These are phyloP conservation scores for Neurospora cerealis DNA, from an alignment of 495 filamentous ascomycete species.

Conservation along the genomic window DNA sequence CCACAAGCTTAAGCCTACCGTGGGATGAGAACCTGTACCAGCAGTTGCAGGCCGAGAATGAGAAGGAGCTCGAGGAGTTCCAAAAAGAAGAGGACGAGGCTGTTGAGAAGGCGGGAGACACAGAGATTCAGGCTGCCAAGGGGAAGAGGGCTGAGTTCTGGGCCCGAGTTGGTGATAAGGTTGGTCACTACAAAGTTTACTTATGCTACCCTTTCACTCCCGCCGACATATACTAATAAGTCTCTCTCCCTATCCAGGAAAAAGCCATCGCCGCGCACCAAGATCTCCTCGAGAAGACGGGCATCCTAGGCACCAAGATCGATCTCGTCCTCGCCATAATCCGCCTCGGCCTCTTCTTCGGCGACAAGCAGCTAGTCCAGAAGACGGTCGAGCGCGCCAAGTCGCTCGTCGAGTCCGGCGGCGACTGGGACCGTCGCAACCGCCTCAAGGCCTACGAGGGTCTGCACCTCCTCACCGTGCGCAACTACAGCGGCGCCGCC, in stretches of 20 bases:
- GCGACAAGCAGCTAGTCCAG: slow-evolving; percentile 80
- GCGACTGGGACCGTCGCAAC: slow-evolving; percentile 97
- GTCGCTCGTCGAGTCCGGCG: slow-evolving; percentile 82
- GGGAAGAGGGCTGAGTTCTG: slow-evolving; percentile 95
- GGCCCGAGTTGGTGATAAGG: slow-evolving; percentile 91
- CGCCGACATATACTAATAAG: background rate
- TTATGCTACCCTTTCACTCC: background rate
- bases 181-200: slow-evolving; percentile 27
- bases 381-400: slow-evolving; percentile 88
- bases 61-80: slow-evolving; percentile 79
- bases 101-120: slow-evolving; percentile 89
- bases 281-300: slow-evolving; percentile 85
- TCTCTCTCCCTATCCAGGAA: slow-evolving; percentile 46
- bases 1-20: slow-evolving; percentile 54
- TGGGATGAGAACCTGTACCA: slow-evolving; percentile 92
- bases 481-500: slow-evolving; percentile 80
- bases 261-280: slow-evolving; percentile 88
- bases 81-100: slow-evolving; percentile 95
- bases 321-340: slow-evolving; percentile 94
- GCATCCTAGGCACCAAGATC: slow-evolving; percentile 90
- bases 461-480: slow-evolving; percentile 80
- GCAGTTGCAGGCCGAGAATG: slow-evolving; percentile 74
- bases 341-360: slow-evolving; percentile 90
- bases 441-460: slow-evolving; percentile 97
- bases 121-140: slow-evolving; percentile 81